Evolutionary conservation across 495 filamentous ascomycete species (phyloP).

Genomic region (Penicillium paradoxum): DNA sequence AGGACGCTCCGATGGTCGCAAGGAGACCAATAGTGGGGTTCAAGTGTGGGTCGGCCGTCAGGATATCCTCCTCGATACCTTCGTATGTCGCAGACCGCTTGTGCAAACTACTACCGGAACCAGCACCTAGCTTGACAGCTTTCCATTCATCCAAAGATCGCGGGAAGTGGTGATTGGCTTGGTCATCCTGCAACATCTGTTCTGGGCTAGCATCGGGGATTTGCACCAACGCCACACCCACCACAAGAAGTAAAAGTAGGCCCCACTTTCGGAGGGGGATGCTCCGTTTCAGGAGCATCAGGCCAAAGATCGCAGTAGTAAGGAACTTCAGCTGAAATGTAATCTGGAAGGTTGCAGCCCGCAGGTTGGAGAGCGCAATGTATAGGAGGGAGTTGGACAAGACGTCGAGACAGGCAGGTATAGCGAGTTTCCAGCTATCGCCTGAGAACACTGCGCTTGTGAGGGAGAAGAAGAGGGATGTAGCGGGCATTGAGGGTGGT

Average conservation of each 20-base stretch:
- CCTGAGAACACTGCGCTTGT: conserved; percentile 74
- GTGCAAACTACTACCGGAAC: conserved; percentile 36
- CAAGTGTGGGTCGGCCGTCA: conserved; percentile 57
- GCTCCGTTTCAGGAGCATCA: conserved; percentile 65
- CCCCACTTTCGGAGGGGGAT: conserved; percentile 71
- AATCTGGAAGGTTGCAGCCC: conserved; percentile 87
- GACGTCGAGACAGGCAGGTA: conserved; percentile 85
- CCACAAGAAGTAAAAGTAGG: conserved; percentile 69
- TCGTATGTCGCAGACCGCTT: conserved; percentile 91
- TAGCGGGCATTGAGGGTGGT: conserved; percentile 70
- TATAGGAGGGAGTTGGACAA: conserved; percentile 90
- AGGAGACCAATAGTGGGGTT: conserved; percentile 72
- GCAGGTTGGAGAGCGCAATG: conserved; percentile 83
- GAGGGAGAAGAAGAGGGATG: conserved; percentile 75
- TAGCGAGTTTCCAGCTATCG: conserved; percentile 95
- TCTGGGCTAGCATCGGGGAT: conserved; percentile 54
- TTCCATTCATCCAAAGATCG: conserved; percentile 60
- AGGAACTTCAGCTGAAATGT: conserved; percentile 92
- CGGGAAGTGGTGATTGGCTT: conserved; percentile 57
- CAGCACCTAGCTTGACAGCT: conserved; percentile 36
- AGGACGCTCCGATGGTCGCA: conserved; percentile 69
- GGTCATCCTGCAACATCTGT: conserved; percentile 50
- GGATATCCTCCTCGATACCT: conserved; percentile 80
- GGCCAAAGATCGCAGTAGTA: conserved; percentile 83
- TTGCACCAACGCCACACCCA: conserved; percentile 84